Conservation (phyloP, 352 stramenopile species). For the Globisporangium mamillatum region DNA sequence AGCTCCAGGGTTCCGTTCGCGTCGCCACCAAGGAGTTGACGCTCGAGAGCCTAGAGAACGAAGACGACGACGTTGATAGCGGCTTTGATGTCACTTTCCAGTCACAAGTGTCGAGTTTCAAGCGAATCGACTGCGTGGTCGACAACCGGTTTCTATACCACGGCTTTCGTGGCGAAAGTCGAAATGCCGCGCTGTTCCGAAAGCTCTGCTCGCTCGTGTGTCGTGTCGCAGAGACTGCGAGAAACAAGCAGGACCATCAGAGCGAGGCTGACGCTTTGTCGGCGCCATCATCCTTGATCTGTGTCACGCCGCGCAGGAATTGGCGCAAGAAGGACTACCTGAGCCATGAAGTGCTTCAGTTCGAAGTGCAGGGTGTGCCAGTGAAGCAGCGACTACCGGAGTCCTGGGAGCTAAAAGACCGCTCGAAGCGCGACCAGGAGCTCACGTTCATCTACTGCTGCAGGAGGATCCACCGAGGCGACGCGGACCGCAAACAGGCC, state of each 20-base stretch:
- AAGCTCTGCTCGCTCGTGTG: conserved; percentile 32
- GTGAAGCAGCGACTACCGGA: conserved; percentile 12
- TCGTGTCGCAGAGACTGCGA: conserved; percentile 24
- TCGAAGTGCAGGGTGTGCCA: conserved; percentile 27
- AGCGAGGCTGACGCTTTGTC: neutral
- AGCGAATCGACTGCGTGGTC: conserved; percentile 37
- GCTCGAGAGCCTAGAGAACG: neutral
- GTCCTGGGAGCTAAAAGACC: conserved; percentile 2
- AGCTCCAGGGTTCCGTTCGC: conserved; percentile 1
- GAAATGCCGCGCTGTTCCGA: conserved; percentile 45
- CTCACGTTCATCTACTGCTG: conserved; percentile 43
- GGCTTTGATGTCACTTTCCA: conserved; percentile 11
- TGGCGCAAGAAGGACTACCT: conserved; percentile 67
- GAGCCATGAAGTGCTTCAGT: conserved; percentile 30
- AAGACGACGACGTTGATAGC: conserved; percentile 8
- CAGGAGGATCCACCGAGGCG: neutral
- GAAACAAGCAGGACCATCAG: neutral
- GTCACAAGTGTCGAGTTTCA: conserved; percentile 17
- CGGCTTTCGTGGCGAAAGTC: conserved; percentile 43
- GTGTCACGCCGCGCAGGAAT: conserved; percentile 52
- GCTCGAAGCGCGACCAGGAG: conserved; percentile 20
- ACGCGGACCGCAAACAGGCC: conserved; percentile 1
- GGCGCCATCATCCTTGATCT: conserved; percentile 27
- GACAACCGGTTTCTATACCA: conserved; percentile 48
- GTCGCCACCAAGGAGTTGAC: conserved; percentile 4